Evolutionary conservation across 208 protist species (phyloP).

Genomic region (Trichomonas tenax): DNA sequence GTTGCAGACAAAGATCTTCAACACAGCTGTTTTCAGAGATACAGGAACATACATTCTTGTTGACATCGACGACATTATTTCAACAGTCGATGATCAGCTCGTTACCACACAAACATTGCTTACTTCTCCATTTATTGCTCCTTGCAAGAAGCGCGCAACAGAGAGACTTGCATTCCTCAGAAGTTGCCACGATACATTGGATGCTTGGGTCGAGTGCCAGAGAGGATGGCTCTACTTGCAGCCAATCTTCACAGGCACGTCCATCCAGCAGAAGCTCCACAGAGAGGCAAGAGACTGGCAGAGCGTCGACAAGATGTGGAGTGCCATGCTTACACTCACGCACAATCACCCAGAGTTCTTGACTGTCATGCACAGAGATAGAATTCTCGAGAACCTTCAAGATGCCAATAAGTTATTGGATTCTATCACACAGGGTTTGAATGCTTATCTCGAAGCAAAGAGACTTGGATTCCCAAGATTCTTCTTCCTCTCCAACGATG

Average conservation of each 20-base stretch:
- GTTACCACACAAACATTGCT: constrained; percentile 29
- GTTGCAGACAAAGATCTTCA: constrained; percentile 31
- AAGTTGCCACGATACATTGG: constrained; percentile 43
- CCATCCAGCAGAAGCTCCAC: constrained; percentile 83
- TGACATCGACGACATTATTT: constrained; percentile 27
- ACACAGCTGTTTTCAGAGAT: background rate
- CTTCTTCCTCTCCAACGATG: constrained; percentile 83
- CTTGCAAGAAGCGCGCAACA: constrained; percentile 38
- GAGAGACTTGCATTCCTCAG: constrained; percentile 40
- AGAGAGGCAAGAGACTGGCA: constrained; percentile 62
- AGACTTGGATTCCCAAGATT: constrained; percentile 59
- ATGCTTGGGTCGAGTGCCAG: constrained; percentile 57
- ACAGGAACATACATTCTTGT: constrained; percentile 39
- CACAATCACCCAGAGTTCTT: constrained; percentile 55
- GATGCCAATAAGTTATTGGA: constrained; percentile 62
- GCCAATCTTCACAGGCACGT: constrained; percentile 84
- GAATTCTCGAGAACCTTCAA: constrained; percentile 62
- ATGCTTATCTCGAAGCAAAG: constrained; percentile 66
- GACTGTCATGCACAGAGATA: constrained; percentile 65
- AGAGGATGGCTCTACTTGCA: constrained; percentile 90
- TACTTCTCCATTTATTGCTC: constrained; percentile 54
- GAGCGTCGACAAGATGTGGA: constrained; percentile 40
- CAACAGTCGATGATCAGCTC: constrained; percentile 25
- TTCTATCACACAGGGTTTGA: constrained; percentile 60
- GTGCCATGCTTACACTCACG: constrained; percentile 37